Conservation (phyloP, 306 rosid genomes). For the Prinsepia uniflora region DNA sequence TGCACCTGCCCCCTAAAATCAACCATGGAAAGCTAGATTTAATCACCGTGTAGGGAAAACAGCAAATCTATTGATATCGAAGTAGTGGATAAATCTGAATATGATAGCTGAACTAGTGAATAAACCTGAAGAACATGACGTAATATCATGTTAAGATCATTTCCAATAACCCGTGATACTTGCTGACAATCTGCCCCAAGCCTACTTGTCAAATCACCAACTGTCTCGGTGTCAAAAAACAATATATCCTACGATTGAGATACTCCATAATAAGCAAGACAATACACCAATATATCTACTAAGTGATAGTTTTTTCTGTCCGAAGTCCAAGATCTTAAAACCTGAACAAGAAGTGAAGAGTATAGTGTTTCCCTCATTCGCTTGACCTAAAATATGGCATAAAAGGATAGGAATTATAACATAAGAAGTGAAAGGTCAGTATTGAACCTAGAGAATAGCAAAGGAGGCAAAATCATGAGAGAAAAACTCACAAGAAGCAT, state of each 20-base stretch:
- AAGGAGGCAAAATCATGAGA: slow-evolving; percentile 5
- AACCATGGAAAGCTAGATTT: slow-evolving; percentile 16
- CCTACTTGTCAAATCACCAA: slow-evolving; percentile 97
- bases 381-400: slow-evolving; percentile 66
- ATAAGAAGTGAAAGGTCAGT: not conserved
- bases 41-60: slow-evolving; percentile 20
- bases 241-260: slow-evolving; percentile 83
- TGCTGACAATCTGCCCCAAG: slow-evolving; percentile 99
- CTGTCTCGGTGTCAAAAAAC: slow-evolving; percentile 90
- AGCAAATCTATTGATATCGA: slow-evolving; percentile 10
- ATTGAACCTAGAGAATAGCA: not conserved
- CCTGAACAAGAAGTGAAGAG: slow-evolving; percentile 90
- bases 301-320: slow-evolving; percentile 25
- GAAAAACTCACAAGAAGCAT: slow-evolving; percentile 78
- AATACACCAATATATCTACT: slow-evolving; percentile 13
- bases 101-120: not conserved
- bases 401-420: not conserved
- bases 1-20: slow-evolving; percentile 73
- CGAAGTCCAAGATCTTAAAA: slow-evolving; percentile 27
- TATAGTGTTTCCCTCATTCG: slow-evolving; percentile 91
- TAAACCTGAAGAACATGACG: slow-evolving; percentile 86
- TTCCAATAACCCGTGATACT: slow-evolving; percentile 94
- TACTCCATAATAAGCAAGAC: slow-evolving; percentile 44
- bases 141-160: slow-evolving; percentile 88
- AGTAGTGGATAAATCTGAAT: slow-evolving; percentile 54